A percentile compares a stretch with the other conserved stretches of the same genome.
These are phyloP conservation scores for Schizochytrium sp. DNA, from an alignment of 108 stramenopile genomes.

Conservation along the genomic window DNA sequence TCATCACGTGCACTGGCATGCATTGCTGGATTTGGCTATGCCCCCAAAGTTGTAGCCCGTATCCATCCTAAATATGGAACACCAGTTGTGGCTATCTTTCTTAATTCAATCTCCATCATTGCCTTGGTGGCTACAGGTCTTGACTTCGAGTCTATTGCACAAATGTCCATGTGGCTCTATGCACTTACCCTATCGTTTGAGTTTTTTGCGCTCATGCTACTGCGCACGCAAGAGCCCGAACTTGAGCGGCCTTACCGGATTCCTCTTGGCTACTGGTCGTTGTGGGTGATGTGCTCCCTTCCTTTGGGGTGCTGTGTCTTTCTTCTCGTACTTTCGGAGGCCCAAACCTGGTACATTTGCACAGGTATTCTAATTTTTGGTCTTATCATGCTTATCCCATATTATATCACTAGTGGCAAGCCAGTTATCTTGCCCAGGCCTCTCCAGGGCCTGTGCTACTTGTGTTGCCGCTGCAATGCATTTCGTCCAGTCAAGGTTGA, in stretches of 20 bases:
- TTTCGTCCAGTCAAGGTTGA: conserved; percentile 17
- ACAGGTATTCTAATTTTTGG: background rate
- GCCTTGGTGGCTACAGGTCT: conserved; percentile 30
- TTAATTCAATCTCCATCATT: conserved; percentile 14
- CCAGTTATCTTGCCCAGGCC: background rate
- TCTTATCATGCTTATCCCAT: conserved; percentile 37
- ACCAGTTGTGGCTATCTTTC: conserved; percentile 7
- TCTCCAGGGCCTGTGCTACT: background rate
- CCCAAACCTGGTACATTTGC: background rate
- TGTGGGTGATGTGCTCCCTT: background rate
- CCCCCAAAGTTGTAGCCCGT: conserved; percentile 19
- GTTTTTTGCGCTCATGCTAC: conserved; percentile 54
- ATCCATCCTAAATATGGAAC: conserved; percentile 47
- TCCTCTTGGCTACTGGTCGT: conserved; percentile 9
- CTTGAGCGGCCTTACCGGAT: conserved; percentile 24
- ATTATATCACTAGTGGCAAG: conserved; percentile 22
- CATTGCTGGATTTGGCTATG: conserved; percentile 57
- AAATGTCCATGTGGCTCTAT: conserved; percentile 57
- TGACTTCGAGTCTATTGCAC: conserved; percentile 48
- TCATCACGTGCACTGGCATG: conserved; percentile 33
- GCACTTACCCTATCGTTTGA: conserved; percentile 33
- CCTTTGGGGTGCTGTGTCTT: conserved; percentile 10
- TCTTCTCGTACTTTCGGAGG: conserved; percentile 6
- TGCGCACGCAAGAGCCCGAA: conserved; percentile 28
- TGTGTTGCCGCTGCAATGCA: background rate